Evolutionary conservation across 176 grass and related monocot genomes (phyloP).

Genomic region (Ananas comosus): DNA sequence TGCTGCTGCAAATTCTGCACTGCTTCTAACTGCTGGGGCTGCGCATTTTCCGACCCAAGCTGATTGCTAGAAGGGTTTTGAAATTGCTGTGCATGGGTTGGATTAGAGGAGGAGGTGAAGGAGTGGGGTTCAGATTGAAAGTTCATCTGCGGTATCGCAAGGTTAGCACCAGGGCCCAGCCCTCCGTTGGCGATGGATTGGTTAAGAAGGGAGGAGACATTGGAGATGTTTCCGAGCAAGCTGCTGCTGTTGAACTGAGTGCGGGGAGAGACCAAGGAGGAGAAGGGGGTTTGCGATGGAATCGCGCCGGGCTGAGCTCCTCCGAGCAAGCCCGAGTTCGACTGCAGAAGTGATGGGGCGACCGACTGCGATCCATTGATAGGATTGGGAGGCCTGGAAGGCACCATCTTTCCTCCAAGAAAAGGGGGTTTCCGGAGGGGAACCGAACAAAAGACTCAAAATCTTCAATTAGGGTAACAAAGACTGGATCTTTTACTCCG

Average conservation of each 20-base stretch:
- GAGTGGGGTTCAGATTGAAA: slow-evolving; percentile 47
- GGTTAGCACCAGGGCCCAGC: slow-evolving; percentile 29
- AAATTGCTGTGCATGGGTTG: slow-evolving; percentile 26
- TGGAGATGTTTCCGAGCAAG: slow-evolving; percentile 60
- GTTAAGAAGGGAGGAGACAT: slow-evolving; percentile 61
- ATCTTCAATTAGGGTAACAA: slow-evolving; percentile 18
- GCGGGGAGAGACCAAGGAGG: slow-evolving; percentile 61
- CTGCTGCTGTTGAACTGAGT: slow-evolving; percentile 59
- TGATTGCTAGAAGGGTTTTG: slow-evolving; percentile 49
- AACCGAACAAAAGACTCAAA: slow-evolving; percentile 5
- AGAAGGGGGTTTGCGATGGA: slow-evolving; percentile 56
- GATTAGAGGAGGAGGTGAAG: slow-evolving; percentile 30
- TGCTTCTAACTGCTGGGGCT: slow-evolving; percentile 35
- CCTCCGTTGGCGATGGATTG: slow-evolving; percentile 37
- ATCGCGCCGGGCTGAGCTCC: slow-evolving; percentile 27
- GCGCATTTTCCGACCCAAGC: slow-evolving; percentile 32
- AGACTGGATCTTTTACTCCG: neutral
- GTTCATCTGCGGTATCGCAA: slow-evolving; percentile 27
- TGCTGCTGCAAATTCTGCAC: slow-evolving; percentile 39
- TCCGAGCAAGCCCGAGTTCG: slow-evolving; percentile 57
- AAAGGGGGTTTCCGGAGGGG: neutral
- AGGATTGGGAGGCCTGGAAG: slow-evolving; percentile 67
- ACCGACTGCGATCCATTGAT: slow-evolving; percentile 61
- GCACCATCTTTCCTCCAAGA: slow-evolving; percentile 42
- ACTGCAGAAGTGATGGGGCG: slow-evolving; percentile 57